Conservation (phyloP, 2,329 filamentous ascomycete species). For the Talaromyces verruculosus region DNA sequence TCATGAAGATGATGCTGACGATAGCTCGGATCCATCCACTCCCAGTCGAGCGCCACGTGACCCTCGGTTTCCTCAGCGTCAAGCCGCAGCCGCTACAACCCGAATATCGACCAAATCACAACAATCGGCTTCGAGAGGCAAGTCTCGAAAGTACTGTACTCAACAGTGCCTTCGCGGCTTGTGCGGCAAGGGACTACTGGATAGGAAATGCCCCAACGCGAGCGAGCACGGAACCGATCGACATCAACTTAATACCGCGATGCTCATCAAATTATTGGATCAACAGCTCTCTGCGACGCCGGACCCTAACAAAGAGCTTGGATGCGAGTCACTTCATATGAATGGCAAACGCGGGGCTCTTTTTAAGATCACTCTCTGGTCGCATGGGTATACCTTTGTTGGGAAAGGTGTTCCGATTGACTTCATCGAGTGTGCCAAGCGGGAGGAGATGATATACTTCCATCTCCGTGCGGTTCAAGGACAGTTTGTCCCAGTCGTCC, state of each 20-base stretch:
- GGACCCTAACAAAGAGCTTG: too few relatives aligned
- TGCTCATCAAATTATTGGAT: too few relatives aligned
- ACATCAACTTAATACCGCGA: neutral
- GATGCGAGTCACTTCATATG: too few relatives aligned
- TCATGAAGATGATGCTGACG: neutral
- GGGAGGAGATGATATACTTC: too few relatives aligned
- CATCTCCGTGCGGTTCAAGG: too few relatives aligned
- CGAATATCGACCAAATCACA: conserved; percentile 27
- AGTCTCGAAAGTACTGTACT: conserved; percentile 50
- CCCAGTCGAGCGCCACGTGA: conserved; percentile 3
- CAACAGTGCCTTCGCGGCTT: conserved; percentile 13
- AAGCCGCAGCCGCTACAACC: neutral
- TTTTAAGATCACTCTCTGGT: too few relatives aligned
- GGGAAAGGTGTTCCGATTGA: too few relatives aligned
- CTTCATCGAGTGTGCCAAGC: too few relatives aligned
- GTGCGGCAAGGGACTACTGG: neutral
- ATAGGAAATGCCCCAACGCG: neutral
- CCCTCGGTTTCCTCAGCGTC: neutral
- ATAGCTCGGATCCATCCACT: conserved; percentile 7
- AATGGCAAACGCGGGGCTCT: too few relatives aligned
- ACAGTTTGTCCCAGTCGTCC: too few relatives aligned
- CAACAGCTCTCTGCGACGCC: too few relatives aligned
- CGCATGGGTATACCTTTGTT: too few relatives aligned
- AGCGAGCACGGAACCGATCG: neutral
- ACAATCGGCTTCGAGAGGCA: conserved; percentile 63